Base-by-base conservation (phyloP, 2,329 filamentous ascomycete genomes). In the Cryphonectria parasitica region DNA sequence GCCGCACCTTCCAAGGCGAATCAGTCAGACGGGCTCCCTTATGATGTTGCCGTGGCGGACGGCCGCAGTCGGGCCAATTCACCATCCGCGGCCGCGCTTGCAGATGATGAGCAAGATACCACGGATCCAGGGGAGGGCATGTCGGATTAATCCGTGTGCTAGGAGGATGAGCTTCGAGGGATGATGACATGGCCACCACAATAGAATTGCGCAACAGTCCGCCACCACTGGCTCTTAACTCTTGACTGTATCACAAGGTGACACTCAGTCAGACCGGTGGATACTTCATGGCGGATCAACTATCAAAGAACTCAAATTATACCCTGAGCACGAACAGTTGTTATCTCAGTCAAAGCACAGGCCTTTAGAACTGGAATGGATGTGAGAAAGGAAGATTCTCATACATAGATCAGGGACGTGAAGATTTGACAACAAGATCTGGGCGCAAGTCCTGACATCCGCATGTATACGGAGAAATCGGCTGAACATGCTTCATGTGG, bases 91-190 rank as follows among this genome's bases (percentile, higher is more conserved):
- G 69, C 71, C 22, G 69, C 69, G n/a, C 69, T 71, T 17, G 71
- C 71, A 6, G 71, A 72, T 36, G 71, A 72, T 56, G 69, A 72
- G 43, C 41, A 69, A 31, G 69, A 69, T 34, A 70, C 52, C 3
- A 71, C 71, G 3, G 69, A 73, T 31, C 39, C 58, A 6, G 69
- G 67, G 28, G 71, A 66, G 10, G 71, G 69, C 17, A 62, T 71
- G 19, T 73, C 66, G 61, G 71, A 73, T 60, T 73, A 67, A 73
- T 61, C 67, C 61, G 69, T 73, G 60, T 64, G 68, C 45, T 28
- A 64, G 60, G 68, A 69, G 71, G 66, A 52, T 71, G 66, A 73
- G 69, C 69, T 68, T 62, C 54, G 60, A 67, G 64, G 64, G 67
- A 45, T 34, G 71, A 67, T 62, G 64, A 69, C 64, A 61, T 31